A percentile compares a stretch with the other conserved stretches of the same genome.
These are phyloP conservation scores for Ascochyta koolunga DNA, from an alignment of 2,329 filamentous ascomycete genomes.

Conservation along the genomic window DNA sequence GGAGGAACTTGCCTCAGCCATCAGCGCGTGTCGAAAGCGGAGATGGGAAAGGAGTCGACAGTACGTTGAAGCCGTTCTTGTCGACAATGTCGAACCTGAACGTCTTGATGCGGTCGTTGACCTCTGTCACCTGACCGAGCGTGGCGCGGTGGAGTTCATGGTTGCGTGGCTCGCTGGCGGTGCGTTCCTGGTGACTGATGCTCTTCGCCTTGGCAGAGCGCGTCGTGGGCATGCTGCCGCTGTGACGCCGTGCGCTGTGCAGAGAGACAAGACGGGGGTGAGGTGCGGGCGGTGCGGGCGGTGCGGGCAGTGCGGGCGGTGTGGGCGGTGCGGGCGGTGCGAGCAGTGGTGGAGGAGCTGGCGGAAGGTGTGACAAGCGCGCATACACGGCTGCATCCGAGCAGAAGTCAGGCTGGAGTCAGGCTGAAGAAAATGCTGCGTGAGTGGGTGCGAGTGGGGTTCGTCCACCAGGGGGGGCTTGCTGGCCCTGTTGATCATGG, in stretches of 20 bases:
- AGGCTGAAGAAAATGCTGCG: constrained; percentile 23
- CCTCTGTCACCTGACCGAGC: constrained; percentile 64
- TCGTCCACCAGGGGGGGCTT: constrained; percentile 6
- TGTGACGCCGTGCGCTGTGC: constrained; percentile 27
- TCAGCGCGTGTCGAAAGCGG: constrained; percentile 36
- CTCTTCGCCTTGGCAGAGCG: constrained; percentile 38
- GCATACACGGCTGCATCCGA: constrained; percentile 26
- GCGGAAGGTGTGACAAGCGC: constrained; percentile 19
- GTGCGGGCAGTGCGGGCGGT: too few relatives aligned
- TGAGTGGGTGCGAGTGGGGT: constrained; percentile 27
- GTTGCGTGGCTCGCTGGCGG: constrained; percentile 74
- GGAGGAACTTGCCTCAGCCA: constrained; percentile 65
- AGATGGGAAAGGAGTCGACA: constrained; percentile 27
- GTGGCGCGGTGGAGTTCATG: constrained; percentile 67
- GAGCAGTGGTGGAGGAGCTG: too few relatives aligned
- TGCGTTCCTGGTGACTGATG: constrained; percentile 70
- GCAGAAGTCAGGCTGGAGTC: constrained; percentile 6
- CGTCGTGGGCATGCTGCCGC: constrained; percentile 38
- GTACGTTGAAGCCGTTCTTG: constrained; percentile 57
- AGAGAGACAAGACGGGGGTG: constrained; percentile 17
- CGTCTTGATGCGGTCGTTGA: constrained; percentile 72
- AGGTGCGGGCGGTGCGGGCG: constrained; percentile 5
- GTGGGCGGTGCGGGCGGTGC: too few relatives aligned
- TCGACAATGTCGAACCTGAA: constrained; percentile 67
- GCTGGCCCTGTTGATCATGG: constrained; percentile 9